Evolutionary conservation across 768 basidiomycete species (phyloP), one percentile per base, ranked within the genome.

Genomic region (Collybiopsis luxurians): DNA sequence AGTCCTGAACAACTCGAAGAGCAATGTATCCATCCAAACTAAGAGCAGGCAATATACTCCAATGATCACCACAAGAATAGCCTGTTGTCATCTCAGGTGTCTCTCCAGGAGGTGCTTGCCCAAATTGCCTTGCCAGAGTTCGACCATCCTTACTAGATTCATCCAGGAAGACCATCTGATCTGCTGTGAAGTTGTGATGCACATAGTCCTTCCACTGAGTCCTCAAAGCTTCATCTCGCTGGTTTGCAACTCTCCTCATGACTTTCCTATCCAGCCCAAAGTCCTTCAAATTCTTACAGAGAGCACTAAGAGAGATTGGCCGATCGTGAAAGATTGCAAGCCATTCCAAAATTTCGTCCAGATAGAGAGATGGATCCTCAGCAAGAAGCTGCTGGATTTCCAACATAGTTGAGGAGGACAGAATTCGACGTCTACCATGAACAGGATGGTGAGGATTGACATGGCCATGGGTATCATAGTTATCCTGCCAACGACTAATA

Each of bases 21-120:
- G 73, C 68, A 53, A 76, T 62, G 53, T 73, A 75, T 10, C 75
- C 75, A 44, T 71, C 60, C 0, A 59, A 44, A 1, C 67, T 72
- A 27, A 77, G 46, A 5, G 73, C 75, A 4, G 71, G 67, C 24
- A 75, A 58, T 23, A 76, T 56, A 23, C 64, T 69, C 49, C 71
- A 77, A 5, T 59, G 61, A 1, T 65, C 58, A 12, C 74, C 71
- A 11, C 63, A 58, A 27, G 64, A 57, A 58, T 74, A 70, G 3
- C 60, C 45, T 28, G 59, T 63, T 5, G 17, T 21, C 19, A 68
- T 50, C 9, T 63, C 58, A n/a, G 70, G 64, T 12, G 59, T 39
- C 34, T 62, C 11, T 1, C 74, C 73, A 19, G 19, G 15, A 6
- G 52, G 40, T 19, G 74, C 62, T 2, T 61, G 51, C 1, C 73